Conservation (phyloP, 306 rosid species). For the Cucurbita maxima region DNA sequence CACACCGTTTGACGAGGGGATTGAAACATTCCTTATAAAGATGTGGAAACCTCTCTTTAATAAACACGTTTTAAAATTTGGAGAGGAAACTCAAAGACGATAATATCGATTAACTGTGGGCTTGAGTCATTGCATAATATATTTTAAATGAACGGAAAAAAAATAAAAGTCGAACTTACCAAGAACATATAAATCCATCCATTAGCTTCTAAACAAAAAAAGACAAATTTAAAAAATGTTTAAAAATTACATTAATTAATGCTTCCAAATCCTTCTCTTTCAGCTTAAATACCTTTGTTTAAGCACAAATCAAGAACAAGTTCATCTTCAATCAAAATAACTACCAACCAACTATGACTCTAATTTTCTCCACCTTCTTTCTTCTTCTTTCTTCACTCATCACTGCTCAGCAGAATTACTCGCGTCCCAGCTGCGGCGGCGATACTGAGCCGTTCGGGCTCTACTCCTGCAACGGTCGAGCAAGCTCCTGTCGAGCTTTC, state of each 20-base stretch:
- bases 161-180: too few relatives aligned
- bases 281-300: background rate
- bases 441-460: constrained; percentile 10
- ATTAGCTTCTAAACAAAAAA: background rate
- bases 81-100: too few relatives aligned
- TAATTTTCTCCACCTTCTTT: background rate
- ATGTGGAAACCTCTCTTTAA: too few relatives aligned
- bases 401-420: constrained; percentile 1
- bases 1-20: too few relatives aligned
- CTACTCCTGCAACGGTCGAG: constrained; percentile 40
- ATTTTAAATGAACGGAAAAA: too few relatives aligned
- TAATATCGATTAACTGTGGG: too few relatives aligned
- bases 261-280: background rate
- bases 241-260: background rate
- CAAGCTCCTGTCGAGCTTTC: constrained; percentile 29
- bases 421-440: background rate
- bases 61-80: too few relatives aligned
- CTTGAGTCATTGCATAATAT: too few relatives aligned
- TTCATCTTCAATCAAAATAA: background rate
- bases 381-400: background rate
- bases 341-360: background rate
- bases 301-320: background rate
- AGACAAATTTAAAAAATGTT: background rate
- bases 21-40: too few relatives aligned
- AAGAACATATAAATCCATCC: background rate